A percentile compares a stretch with the other conserved stretches of the same genome.
Conservation (phyloP, 2,329 filamentous ascomycete genomes). For the Venturia asperata region DNA sequence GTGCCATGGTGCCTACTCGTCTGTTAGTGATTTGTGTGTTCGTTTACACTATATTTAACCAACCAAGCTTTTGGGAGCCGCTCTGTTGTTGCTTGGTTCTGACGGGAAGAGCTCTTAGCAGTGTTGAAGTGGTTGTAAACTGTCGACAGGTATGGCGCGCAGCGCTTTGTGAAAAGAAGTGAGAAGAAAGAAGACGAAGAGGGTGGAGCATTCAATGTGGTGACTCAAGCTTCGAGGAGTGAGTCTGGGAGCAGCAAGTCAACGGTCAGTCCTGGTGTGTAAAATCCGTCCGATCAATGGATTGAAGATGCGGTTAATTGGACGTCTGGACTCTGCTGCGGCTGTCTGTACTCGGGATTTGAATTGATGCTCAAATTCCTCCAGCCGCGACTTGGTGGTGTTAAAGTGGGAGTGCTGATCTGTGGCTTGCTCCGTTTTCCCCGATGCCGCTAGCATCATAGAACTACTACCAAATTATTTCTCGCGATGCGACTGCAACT, state of each 20-base stretch:
- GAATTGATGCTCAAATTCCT: neutral
- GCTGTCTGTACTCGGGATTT: neutral
- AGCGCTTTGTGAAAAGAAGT: slow-evolving; percentile 14
- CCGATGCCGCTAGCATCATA: neutral
- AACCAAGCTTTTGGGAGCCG: neutral
- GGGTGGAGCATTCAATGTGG: slow-evolving; percentile 13
- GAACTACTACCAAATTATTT: slow-evolving; percentile 2
- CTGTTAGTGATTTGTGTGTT: neutral
- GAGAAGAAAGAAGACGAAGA: neutral
- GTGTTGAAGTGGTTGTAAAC: neutral
- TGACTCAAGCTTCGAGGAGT: neutral
- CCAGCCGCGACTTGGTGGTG: neutral
- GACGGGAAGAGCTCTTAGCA: neutral
- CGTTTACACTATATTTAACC: neutral
- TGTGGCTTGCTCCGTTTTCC: neutral
- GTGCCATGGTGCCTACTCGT: slow-evolving; percentile 3
- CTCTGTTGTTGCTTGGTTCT: slow-evolving; percentile 3
- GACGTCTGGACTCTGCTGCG: neutral
- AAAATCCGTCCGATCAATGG: neutral
- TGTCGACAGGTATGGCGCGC: slow-evolving; percentile 5
- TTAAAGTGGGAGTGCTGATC: neutral
- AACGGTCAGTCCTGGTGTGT: neutral
- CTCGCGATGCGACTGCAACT: neutral
- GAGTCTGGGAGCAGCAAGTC: neutral
- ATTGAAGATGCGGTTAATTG: neutral